Conservation (phyloP, 208 protist genomes). For the Trypanosoma lewisi region DNA sequence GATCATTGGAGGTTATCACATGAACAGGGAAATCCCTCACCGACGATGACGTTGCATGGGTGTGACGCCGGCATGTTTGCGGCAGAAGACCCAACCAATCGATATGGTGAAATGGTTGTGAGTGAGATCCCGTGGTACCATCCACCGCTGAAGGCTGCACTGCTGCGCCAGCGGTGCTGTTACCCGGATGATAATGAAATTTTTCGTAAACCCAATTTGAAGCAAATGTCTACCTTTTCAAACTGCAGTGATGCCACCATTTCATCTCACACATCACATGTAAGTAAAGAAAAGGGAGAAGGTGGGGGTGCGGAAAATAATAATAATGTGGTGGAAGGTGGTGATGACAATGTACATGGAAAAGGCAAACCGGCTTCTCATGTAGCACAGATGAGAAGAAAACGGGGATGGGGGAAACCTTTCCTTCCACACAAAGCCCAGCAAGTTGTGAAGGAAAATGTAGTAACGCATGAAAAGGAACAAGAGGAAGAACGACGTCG, state of each 20-base stretch:
- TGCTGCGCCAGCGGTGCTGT: conserved; percentile 10
- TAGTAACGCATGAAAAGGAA: neutral
- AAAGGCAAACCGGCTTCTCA: neutral
- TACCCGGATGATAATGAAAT: conserved; percentile 2
- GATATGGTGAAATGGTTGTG: neutral
- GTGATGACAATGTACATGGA: neutral
- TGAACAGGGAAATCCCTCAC: neutral
- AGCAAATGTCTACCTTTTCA: conserved; percentile 9
- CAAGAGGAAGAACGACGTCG: neutral
- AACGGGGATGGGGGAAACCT: neutral
- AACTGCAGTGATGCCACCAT: conserved; percentile 13
- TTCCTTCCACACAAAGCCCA: neutral
- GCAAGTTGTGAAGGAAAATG: neutral
- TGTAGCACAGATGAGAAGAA: neutral
- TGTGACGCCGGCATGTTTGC: neutral
- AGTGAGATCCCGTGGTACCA: conserved; percentile 14
- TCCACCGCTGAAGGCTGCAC: conserved; percentile 6
- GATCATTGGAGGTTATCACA: neutral
- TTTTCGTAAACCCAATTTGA: neutral
- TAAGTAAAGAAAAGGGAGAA: neutral
- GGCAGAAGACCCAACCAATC: neutral
- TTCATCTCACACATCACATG: neutral
- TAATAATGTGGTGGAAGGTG: too few relatives aligned
- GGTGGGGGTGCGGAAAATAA: neutral
- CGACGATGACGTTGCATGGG: neutral